These are phyloP conservation scores for Theobroma grandiflorum DNA, from an alignment of 441 rosid genomes.

Conservation along the genomic window DNA sequence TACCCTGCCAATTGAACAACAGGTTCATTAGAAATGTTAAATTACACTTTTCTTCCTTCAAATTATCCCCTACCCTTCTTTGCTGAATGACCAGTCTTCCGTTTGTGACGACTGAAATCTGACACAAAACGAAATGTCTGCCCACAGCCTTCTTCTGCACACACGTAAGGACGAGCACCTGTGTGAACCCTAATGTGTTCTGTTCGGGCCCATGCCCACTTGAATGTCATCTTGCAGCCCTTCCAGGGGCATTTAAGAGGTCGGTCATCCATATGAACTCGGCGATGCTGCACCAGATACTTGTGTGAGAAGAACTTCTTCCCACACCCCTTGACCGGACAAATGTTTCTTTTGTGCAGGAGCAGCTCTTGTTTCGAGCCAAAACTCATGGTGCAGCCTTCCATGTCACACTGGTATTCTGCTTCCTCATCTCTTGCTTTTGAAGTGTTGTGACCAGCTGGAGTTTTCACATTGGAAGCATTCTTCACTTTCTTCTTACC, in stretches of 20 bases:
- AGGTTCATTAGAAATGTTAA: slow-evolving; percentile 53
- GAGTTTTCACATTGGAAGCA: slow-evolving; percentile 44
- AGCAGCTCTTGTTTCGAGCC: slow-evolving; percentile 70
- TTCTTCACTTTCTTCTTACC: slow-evolving; percentile 52
- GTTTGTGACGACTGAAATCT: slow-evolving; percentile 95
- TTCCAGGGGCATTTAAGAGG: slow-evolving; percentile 99
- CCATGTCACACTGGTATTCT: slow-evolving; percentile 83
- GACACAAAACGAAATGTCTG: slow-evolving; percentile 98
- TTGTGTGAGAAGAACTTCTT: slow-evolving; percentile 95
- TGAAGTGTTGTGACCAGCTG: slow-evolving; percentile 37
- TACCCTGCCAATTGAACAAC: slow-evolving; percentile 46
- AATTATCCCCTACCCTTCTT: slow-evolving; percentile 64
- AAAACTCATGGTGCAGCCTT: slow-evolving; percentile 95
- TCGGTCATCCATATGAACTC: slow-evolving; percentile 93
- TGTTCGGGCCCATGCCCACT: slow-evolving; percentile 99
- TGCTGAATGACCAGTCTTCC: slow-evolving; percentile 95
- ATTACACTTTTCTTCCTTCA: slow-evolving; percentile 27
- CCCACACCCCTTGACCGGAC: slow-evolving; percentile 95
- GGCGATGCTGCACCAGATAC: slow-evolving; percentile 91
- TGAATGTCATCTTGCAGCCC: slow-evolving; percentile 98
- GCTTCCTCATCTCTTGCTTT: slow-evolving; percentile 58
- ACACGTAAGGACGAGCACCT: slow-evolving; percentile 96
- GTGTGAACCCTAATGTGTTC: slow-evolving; percentile 99
- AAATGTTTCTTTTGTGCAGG: slow-evolving; percentile 85
- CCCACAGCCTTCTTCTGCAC: slow-evolving; percentile 87